Evolutionary conservation across 2,329 filamentous ascomycete species (phyloP).

Genomic region (Arthrinium phaeospermum): DNA sequence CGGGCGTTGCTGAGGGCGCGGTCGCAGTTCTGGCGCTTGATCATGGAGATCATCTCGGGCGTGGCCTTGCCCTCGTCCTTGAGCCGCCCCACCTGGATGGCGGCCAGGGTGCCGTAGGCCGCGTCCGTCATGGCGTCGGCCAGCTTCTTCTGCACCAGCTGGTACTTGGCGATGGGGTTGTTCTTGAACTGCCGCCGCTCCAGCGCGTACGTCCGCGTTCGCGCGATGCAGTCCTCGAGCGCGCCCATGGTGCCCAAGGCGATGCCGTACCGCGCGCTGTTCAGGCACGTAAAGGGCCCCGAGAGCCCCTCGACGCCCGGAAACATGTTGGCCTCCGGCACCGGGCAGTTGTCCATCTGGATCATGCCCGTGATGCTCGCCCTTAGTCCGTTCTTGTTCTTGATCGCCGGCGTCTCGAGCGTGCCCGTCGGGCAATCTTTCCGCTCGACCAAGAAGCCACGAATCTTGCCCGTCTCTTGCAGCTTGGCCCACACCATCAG

Average conservation of each 20-base stretch:
- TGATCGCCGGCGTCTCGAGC: conserved; percentile 87
- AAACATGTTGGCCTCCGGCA: conserved; percentile 92
- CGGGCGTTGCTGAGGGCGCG: conserved; percentile 80
- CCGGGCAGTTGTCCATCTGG: conserved; percentile 87
- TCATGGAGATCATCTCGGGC: conserved; percentile 96
- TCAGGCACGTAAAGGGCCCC: conserved; percentile 93
- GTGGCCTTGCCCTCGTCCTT: conserved; percentile 89
- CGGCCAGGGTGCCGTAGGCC: conserved; percentile 87
- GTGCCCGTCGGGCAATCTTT: conserved; percentile 85
- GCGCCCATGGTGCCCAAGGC: conserved; percentile 93
- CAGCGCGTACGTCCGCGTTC: conserved; percentile 84
- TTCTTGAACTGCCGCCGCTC: conserved; percentile 96
- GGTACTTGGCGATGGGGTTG: conserved; percentile 94
- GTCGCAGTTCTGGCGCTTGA: conserved; percentile 98
- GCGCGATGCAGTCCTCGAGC: conserved; percentile 85
- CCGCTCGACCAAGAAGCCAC: conserved; percentile 89
- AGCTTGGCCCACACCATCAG: conserved; percentile 93
- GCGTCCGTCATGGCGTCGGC: conserved; percentile 91
- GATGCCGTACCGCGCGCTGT: conserved; percentile 92
- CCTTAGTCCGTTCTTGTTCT: conserved; percentile 92
- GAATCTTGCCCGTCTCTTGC: conserved; percentile 89
- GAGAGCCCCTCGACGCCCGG: conserved; percentile 84
- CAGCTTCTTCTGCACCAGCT: conserved; percentile 97
- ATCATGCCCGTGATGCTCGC: conserved; percentile 98
- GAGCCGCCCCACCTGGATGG: conserved; percentile 86